These are phyloP conservation scores for Diaporthe nobilis DNA, from an alignment of 2,329 filamentous ascomycete genomes.

Conservation along the genomic window DNA sequence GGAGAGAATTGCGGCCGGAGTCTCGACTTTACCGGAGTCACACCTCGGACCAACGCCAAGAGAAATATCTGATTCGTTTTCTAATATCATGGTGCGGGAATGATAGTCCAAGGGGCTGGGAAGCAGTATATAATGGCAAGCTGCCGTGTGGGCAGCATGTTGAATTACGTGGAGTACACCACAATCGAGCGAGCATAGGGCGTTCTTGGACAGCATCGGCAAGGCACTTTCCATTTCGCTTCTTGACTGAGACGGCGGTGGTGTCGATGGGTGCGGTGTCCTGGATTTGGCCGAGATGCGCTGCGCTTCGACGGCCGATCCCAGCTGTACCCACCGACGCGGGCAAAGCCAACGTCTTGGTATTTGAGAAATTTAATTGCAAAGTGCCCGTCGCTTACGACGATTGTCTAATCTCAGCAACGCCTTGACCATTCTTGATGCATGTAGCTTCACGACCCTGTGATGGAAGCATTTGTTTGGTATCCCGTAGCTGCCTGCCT, in stretches of 20 bases:
- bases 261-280: conserved; percentile 5
- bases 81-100: conserved; percentile 67
- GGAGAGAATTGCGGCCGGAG: conserved; percentile 76
- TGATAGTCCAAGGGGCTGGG: neutral
- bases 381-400: conserved; percentile 20
- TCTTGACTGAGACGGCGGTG: conserved; percentile 2
- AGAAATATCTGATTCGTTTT: conserved; percentile 70
- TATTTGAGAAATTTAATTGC: conserved; percentile 10
- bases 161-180: conserved; percentile 13
- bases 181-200: conserved; percentile 38
- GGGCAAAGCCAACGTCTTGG: neutral
- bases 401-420: conserved; percentile 15
- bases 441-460: neutral
- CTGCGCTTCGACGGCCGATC: neutral
- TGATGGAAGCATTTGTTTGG: neutral
- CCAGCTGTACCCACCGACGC: neutral
- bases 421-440: neutral
- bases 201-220: conserved; percentile 41
- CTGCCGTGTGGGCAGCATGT: neutral
- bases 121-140: conserved; percentile 29
- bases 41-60: conserved; percentile 58
- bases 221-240: conserved; percentile 8
- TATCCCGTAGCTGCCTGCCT: neutral
- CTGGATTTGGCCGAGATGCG: neutral
- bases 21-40: conserved; percentile 57